These are phyloP conservation scores for Pseudoneurospora amorphoporcata DNA, from an alignment of 495 filamentous ascomycete species.

Conservation along the genomic window DNA sequence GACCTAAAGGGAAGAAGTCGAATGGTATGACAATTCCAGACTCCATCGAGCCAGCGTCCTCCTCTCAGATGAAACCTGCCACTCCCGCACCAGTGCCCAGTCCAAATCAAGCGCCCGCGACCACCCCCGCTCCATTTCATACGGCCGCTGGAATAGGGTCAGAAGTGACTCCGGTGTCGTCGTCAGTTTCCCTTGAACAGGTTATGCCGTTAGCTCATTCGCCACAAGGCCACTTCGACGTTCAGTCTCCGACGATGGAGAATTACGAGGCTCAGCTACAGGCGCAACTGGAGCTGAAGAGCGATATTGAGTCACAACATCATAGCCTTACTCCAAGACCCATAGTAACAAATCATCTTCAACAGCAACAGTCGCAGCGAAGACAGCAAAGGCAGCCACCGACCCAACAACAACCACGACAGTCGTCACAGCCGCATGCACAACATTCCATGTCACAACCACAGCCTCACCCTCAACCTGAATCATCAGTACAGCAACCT, in stretches of 20 bases:
- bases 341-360: slow-evolving; percentile 9
- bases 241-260: slow-evolving; percentile 24
- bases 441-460: slow-evolving; percentile 12
- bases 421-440: slow-evolving; percentile 6
- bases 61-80: neutral
- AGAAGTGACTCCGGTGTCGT: neutral
- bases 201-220: slow-evolving; percentile 12
- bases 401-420: slow-evolving; percentile 6
- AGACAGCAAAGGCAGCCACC: slow-evolving; percentile 17
- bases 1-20: slow-evolving; percentile 1
- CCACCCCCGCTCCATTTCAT: neutral
- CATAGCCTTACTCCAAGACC: slow-evolving; percentile 2
- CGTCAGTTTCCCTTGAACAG: slow-evolving; percentile 5
- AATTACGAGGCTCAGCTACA: slow-evolving; percentile 24
- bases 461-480: slow-evolving; percentile 9
- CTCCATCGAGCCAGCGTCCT: neutral
- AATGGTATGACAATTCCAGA: neutral
- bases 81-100: neutral
- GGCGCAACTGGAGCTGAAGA: slow-evolving; percentile 20
- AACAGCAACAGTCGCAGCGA: slow-evolving; percentile 16
- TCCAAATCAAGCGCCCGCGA: neutral
- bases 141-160: neutral
- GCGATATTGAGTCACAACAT: slow-evolving; percentile 10
- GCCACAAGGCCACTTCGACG: slow-evolving; percentile 16
- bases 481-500: slow-evolving; percentile 10